Base-by-base conservation (phyloP, 2,329 filamentous ascomycete species). In the Botrytis byssoidea region DNA sequence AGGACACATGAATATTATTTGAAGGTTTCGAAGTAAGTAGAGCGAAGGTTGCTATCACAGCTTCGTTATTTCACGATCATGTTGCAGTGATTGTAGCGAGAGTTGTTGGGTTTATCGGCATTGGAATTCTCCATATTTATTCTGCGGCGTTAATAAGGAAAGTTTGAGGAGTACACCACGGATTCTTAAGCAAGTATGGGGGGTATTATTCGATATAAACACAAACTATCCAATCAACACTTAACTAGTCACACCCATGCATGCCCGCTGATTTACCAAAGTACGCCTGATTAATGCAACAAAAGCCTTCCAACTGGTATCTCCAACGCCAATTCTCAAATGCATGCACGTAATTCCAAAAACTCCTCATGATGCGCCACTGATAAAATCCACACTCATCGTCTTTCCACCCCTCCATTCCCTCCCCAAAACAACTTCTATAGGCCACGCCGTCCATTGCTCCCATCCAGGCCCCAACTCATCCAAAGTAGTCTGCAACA, bases 401-500 rank as follows among this genome's bases (percentile, higher is more conserved):
- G 48, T 51, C 48, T 68, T 61, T 14, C 64, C 71, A 64, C 60
- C 29, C n/a, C 69, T 65, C 59, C 66, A 70, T 32, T 69, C 75
- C 35, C 71, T 70, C 20, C 72, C 65, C 65, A 74, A 22, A 35
- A 75, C 65, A 29, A 74, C 51, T 63, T 76, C 74, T 7, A 77
- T 75, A 2, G 79, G 79, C 79, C 79, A 80, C 4, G 48, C 61
- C 51, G 75, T 77, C 76, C 75, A 78, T 51, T 65, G 57, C 44
- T 79, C 78, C 77, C 78, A 80, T 7, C 73, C 73, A 22, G 63
- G 61, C 18, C 73, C 75, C 40, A 80, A 48, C 29, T 75, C 77
- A 61, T 74, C 74, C n/a, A 79, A 69, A 57, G 85, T 79, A 48
- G 81, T 81, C 59, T 76, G 77, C 32, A 85, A 76, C n/a, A 85